These are phyloP conservation scores for Penicillium crustosum DNA, from an alignment of 2,329 filamentous ascomycete species.

Conservation along the genomic window DNA sequence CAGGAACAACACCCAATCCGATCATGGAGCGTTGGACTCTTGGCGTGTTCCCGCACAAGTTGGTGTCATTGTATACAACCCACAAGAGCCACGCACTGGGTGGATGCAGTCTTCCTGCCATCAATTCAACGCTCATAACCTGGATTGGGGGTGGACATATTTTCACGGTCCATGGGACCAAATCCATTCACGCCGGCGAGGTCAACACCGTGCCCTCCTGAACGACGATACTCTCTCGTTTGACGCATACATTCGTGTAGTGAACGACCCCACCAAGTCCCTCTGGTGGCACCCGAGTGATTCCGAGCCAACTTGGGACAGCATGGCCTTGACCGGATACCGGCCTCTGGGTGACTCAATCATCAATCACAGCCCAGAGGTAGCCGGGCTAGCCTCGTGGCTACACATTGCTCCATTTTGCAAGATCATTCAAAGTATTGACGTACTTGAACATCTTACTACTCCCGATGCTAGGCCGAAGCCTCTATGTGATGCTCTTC, in stretches of 20 bases:
- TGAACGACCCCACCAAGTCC: constrained; percentile 60
- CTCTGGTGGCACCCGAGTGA: constrained; percentile 61
- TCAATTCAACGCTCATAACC: constrained; percentile 58
- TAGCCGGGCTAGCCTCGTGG: constrained; percentile 59
- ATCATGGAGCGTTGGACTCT: constrained; percentile 20
- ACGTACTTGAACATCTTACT: constrained; percentile 48
- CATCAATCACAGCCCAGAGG: constrained; percentile 48
- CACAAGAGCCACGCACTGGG: constrained; percentile 59
- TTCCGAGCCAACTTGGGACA: constrained; percentile 56
- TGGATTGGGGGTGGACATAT: constrained; percentile 65
- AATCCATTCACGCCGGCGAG: constrained; percentile 57
- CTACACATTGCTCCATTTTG: constrained; percentile 61
- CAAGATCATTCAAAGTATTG: constrained; percentile 53
- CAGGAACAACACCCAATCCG: neutral
- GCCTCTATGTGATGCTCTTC: constrained; percentile 52
- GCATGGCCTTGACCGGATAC: constrained; percentile 58
- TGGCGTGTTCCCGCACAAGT: constrained; percentile 60
- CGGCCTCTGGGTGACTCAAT: constrained; percentile 51
- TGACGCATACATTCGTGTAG: constrained; percentile 60
- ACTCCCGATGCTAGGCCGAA: constrained; percentile 51
- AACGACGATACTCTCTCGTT: constrained; percentile 62
- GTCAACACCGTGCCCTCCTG: constrained; percentile 59
- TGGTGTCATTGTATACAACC: constrained; percentile 63
- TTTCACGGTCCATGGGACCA: constrained; percentile 61
- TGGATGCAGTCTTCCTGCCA: constrained; percentile 58